Percentiles rank a stretch among this genome's conserved stretches.
These are phyloP conservation scores for Sutorius eximius DNA, from an alignment of 1,284 basidiomycete genomes.

Conservation along the genomic window DNA sequence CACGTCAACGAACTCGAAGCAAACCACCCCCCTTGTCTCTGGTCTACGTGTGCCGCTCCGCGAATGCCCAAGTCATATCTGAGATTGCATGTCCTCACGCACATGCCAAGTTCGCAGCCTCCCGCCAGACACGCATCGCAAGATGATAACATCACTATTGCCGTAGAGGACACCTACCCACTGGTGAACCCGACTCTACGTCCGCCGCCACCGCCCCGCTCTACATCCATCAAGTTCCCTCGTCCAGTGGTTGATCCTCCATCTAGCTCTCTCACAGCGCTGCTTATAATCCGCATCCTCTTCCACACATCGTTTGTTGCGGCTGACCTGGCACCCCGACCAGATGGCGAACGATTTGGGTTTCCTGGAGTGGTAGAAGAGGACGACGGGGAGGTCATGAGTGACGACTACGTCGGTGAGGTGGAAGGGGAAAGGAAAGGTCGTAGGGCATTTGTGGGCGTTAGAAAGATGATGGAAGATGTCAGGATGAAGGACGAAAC, in stretches of 20 bases:
- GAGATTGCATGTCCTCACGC: constrained; percentile 69
- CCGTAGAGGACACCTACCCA: constrained; percentile 56
- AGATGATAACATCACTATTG: constrained; percentile 65
- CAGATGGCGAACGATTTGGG: constrained; percentile 77
- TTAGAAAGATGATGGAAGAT: constrained; percentile 60
- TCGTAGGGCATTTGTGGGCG: constrained; percentile 64
- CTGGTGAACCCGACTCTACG: constrained; percentile 60
- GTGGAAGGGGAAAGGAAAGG: constrained; percentile 66
- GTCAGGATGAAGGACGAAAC: constrained; percentile 69
- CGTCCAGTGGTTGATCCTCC: constrained; percentile 63
- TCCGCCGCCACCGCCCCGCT: constrained; percentile 60
- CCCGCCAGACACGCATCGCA: constrained; percentile 60
- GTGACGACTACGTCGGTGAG: constrained; percentile 41
- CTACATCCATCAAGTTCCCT: constrained; percentile 55
- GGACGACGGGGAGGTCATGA: constrained; percentile 48
- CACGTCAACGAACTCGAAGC: constrained; percentile 51
- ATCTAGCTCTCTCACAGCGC: constrained; percentile 68
- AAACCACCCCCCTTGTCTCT: constrained; percentile 54
- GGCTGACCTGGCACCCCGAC: constrained; percentile 65
- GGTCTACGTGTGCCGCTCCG: constrained; percentile 60
- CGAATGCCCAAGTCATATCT: constrained; percentile 50
- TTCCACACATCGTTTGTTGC: constrained; percentile 75
- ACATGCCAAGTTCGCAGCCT: constrained; percentile 59
- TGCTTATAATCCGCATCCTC: constrained; percentile 72
- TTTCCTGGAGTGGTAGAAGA: constrained; percentile 76